phyloP scores from a whole-genome alignment of 2,329 filamentous ascomycete species.

The Diaporthe vaccinii region DNA sequence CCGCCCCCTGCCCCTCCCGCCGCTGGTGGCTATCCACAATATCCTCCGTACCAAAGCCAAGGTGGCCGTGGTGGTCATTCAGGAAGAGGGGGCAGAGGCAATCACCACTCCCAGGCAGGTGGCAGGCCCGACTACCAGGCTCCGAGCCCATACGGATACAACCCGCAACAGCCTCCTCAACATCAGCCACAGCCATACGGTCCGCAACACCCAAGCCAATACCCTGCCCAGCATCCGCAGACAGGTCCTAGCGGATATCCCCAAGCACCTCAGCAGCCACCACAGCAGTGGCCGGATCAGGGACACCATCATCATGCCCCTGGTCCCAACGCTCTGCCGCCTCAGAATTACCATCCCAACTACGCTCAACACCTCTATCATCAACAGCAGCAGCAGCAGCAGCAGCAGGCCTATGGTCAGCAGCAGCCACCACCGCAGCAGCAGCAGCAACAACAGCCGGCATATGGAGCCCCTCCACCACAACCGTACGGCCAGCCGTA shows the following conservation, averaged over 20 bases:
- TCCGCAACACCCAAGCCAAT: constrained; percentile 48
- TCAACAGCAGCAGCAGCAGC: constrained; percentile 53
- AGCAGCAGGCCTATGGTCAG: constrained; percentile 53
- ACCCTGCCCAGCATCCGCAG: constrained; percentile 52
- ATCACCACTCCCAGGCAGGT: constrained; percentile 54
- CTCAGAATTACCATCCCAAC: constrained; percentile 70
- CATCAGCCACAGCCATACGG: constrained; percentile 49
- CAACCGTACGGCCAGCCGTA: constrained; percentile 51
- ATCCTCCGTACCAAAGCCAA: constrained; percentile 56
- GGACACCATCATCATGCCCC: constrained; percentile 55
- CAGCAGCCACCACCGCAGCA: constrained; percentile 53
- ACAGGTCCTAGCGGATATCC: constrained; percentile 54
- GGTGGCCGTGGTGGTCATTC: constrained; percentile 55
- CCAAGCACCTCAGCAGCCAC: constrained; percentile 56
- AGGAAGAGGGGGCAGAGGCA: constrained; percentile 55
- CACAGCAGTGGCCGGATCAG: constrained; percentile 53
- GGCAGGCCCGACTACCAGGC: constrained; percentile 58
- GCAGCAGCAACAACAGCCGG: constrained; percentile 49
- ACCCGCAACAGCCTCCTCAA: constrained; percentile 52
- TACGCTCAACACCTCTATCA: constrained; percentile 69
- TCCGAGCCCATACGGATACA: constrained; percentile 59
- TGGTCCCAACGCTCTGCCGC: constrained; percentile 62
- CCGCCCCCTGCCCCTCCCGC: constrained; percentile 50
- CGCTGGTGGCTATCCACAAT: constrained; percentile 51
- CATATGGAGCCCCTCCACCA: constrained; percentile 46